Base-by-base conservation (phyloP, 371 early-diverging fungal genomes). In the Mortierella sp. region DNA sequence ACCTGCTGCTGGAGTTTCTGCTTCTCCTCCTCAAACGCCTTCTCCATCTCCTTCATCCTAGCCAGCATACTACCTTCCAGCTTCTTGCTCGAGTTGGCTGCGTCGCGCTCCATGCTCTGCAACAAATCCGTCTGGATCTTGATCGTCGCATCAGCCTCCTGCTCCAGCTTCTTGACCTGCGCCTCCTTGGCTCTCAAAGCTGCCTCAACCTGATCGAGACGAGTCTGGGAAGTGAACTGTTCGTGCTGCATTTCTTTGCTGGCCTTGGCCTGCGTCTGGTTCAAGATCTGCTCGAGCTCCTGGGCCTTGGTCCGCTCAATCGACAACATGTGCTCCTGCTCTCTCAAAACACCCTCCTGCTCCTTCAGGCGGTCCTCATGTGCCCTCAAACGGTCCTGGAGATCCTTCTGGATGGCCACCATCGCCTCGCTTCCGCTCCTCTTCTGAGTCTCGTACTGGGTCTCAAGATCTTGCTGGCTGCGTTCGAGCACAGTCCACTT, bases 21-120 rank as follows among this genome's bases (percentile, higher is more conserved):
- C 70, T 76, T 78, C 63, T 84, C 85, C 42, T 76, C 74, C 52
- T 77, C 82, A 60, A 85, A 79, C 47, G 71, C 47, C 57, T 75
- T 75, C 47, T 80, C 80, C 80, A 80, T 80, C 34, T 72, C 80
- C 74, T 70, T 78, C 81, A 78, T 73, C 71, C 75, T 82, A 63
- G 70, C 52, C 63, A 65, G 9, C 72, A 73, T 42, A 28, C 76
- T 73, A 13, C 81, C 73, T 44, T 84, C 84, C 54, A 81, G 76
- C 68, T 84, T 84, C 77, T 79, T 78, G 38, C 42, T 38, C 63
- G 84, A 63, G 44, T 76, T 81, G 48, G 81, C 76, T 0, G 84
- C 79, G 71, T 86, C 86, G n/a, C 82, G 82, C 70, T 86, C 86
- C 82, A 86, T 86, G 60, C 82, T 82, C 65, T 86, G 86, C 72